These are phyloP conservation scores for Diaporthe vaccinii DNA, from an alignment of 2,329 filamentous ascomycete species.

Conservation along the genomic window DNA sequence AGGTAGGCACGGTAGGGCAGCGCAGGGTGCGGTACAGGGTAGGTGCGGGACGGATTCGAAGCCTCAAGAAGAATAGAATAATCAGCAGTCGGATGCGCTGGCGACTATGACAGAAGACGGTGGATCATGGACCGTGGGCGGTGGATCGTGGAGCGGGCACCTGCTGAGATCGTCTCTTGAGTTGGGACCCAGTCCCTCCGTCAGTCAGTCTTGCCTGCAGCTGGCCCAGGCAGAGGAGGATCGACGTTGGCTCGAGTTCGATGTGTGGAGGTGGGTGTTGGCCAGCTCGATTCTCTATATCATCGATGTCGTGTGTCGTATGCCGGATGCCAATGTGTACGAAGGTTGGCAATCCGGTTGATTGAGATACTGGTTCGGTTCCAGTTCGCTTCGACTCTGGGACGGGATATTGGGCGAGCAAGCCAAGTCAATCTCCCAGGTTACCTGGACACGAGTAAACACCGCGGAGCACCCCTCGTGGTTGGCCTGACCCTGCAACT, in stretches of 20 bases:
- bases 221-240: slow-evolving; percentile 14
- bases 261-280: slow-evolving; percentile 1
- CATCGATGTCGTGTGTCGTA: background rate
- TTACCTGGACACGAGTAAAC: slow-evolving; percentile 29
- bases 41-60: slow-evolving; percentile 20
- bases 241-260: slow-evolving; percentile 12
- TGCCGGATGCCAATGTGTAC: slow-evolving; percentile 1
- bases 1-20: background rate
- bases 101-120: slow-evolving; percentile 34
- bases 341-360: slow-evolving; percentile 5
- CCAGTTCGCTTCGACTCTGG: slow-evolving; percentile 19
- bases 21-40: background rate
- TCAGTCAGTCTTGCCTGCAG: slow-evolving; percentile 5
- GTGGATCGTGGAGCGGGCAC: slow-evolving; percentile 36
- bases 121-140: slow-evolving; percentile 27
- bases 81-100: slow-evolving; percentile 32
- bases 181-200: background rate
- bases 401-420: slow-evolving; percentile 9
- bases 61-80: slow-evolving; percentile 30
- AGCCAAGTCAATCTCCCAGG: slow-evolving; percentile 16
- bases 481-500: slow-evolving; percentile 24
- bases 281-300: background rate
- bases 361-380: background rate
- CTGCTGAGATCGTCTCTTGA: slow-evolving; percentile 21
- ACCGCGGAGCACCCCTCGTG: slow-evolving; percentile 1